Evolutionary conservation across 2,329 filamentous ascomycete genomes (phyloP), one percentile per base, ranked within the genome.

Genomic region (Thielaviopsis punctulata): DNA sequence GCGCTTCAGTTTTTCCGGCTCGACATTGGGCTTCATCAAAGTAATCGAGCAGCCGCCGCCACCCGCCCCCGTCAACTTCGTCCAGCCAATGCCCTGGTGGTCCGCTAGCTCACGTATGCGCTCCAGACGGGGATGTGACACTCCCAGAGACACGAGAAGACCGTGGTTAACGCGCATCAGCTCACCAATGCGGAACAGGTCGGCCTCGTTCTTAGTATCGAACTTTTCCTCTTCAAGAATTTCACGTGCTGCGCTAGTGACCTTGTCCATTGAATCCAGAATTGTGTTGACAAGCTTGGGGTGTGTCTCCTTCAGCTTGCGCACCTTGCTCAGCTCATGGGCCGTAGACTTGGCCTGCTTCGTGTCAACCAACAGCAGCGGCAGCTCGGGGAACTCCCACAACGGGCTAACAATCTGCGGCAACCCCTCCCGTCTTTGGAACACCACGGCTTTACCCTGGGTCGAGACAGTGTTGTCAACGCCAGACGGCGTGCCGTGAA

Each of bases 31-130:
- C 57, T 82, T 84, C 48, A 98, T 72, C 3, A 98, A 71, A 0
- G 90, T 93, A 59, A 98, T 96, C 2, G 89, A 90, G 66, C 93
- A 96, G 2, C 92, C 92, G 53, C 92, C 93, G 12, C 92, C 93
- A 21, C 92, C 92, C 1, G 92, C 92, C 30, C 92, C 92, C 0
- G 92, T 98, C 53, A 98, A 75, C 65, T 98, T 98, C 12, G 92
- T 95, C 89, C 89, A 98, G 25, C 92, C 92, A 52, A 95, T 84
- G 41, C 83, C 84, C 53, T 87, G 78, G 59, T 92, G 80, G 59
- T 98, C 90, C 48, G 94, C 84, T 23, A 98, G 71, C 67, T 95
- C 90, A 56, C 92, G 80, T 59, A 98, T 81, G 27, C 90, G 80
- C 68, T 98, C 92, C 23, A 98, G 74, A 46, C 88, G 82, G 1